Base-by-base conservation (phyloP, 2,329 filamentous ascomycete genomes). In the Trichoderma hamatum region DNA sequence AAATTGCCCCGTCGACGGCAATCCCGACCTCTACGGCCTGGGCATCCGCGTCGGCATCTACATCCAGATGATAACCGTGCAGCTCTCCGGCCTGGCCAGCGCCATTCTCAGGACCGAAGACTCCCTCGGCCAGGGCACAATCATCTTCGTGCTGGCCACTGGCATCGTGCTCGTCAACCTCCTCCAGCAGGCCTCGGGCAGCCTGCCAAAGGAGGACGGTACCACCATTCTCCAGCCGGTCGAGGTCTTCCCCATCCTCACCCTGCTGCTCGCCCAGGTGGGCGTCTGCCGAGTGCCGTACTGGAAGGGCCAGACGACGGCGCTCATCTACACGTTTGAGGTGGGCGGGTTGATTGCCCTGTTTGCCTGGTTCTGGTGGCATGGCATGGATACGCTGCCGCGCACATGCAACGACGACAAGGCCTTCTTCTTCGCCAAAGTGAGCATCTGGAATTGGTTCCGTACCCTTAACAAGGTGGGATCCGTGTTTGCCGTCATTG, bases 31-130 rank as follows among this genome's bases (percentile, higher is more conserved):
- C 26, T 76, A 76, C 70, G 75, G 75, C 36, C 71, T 76, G 26
- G 75, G 75, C 46, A 75, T 76, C 70, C 72, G 75, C 49, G 49
- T 76, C 65, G 74, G 74, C 62, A 72, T 76, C 59, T 76, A 76
- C 67, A 69, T 76, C 43, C 74, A 76, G 63, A 75, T 73, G 72
- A n/a, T 74, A 30, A 71, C 73, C 6, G 72, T 73, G 39, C 72
- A 74, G 59, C 46, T 75, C n/a, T 74, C 74, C 10, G 70, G 70
- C 36, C 64, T 74, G 10, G 64, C 73, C 28, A 70, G 66, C 68
- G 55, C 64, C 26, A 54, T 62, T n/a, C 69, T 73, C n/a, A 54
- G 55, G 14, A 69, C 71, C 32, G 73, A 74, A 26, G 74, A 75
- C 52, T 30, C 65, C 54, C 69, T 74, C 39, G 70, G 71, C 46